Conservation (phyloP, 2,329 filamentous ascomycete genomes). For the Aspergillus brasiliensis region DNA sequence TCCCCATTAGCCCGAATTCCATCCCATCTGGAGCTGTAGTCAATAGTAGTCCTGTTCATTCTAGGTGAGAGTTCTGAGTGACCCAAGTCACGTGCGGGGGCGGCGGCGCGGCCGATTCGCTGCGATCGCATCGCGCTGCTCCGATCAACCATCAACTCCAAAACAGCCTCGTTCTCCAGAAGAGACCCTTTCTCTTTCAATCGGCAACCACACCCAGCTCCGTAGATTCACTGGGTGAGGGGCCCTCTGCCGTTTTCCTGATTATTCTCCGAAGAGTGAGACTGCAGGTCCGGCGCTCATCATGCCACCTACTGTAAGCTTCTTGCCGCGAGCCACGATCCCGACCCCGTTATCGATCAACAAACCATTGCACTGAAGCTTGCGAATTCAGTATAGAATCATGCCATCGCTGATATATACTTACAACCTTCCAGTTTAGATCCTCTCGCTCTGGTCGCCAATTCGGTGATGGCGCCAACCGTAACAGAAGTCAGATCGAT, state of each 20-base stretch:
- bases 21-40: not conserved
- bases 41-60: too few species aligned
- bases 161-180: not conserved
- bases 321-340: constrained; percentile 13
- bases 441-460: constrained; percentile 60
- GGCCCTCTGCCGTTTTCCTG: not conserved
- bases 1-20: not conserved
- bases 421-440: constrained; percentile 51
- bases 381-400: not conserved
- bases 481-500: constrained; percentile 56
- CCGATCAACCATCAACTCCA: not conserved
- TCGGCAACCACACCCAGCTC: constrained; percentile 2
- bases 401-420: not conserved
- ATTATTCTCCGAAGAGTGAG: constrained; percentile 10
- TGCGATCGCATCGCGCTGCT: constrained; percentile 5
- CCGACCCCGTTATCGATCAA: not conserved
- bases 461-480: constrained; percentile 49
- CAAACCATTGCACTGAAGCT: not conserved
- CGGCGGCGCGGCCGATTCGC: not conserved
- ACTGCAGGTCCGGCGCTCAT: constrained; percentile 18
- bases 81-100: not conserved
- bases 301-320: constrained; percentile 41
- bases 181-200: not conserved
- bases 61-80: not conserved
- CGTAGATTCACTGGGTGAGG: not conserved